A percentile compares a stretch with the other conserved stretches of the same genome.
phyloP scores from a whole-genome alignment of 495 filamentous ascomycete species.

The Lasiosphaeris hirsuta region DNA sequence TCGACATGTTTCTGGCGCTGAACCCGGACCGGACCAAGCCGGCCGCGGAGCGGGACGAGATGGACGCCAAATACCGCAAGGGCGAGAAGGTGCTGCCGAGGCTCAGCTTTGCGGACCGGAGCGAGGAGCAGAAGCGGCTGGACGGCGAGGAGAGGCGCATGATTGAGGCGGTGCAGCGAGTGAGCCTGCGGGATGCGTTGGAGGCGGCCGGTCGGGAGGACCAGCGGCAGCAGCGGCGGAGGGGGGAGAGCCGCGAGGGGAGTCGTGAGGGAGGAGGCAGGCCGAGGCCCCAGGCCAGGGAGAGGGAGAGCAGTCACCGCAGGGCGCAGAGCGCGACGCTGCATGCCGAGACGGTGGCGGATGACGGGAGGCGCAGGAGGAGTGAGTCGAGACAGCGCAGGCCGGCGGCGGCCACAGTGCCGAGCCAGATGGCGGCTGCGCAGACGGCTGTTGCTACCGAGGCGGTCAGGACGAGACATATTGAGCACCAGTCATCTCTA shows the following conservation, averaged over 20 bases:
- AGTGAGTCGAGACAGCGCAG: constrained; percentile 34
- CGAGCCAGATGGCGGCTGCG: constrained; percentile 11
- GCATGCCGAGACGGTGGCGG: constrained; percentile 22
- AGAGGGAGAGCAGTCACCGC: constrained; percentile 25
- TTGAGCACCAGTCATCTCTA: constrained; percentile 84
- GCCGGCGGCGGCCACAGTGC: background rate
- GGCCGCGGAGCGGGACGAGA: constrained; percentile 65
- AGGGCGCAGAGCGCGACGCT: constrained; percentile 29
- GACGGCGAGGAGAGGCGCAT: constrained; percentile 67
- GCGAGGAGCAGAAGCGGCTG: constrained; percentile 42
- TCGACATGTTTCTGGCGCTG: constrained; percentile 73
- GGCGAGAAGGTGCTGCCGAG: constrained; percentile 73
- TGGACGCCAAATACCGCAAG: constrained; percentile 65
- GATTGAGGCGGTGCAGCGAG: constrained; percentile 63
- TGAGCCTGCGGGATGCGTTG: constrained; percentile 65
- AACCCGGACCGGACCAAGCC: constrained; percentile 69
- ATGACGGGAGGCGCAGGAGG: constrained; percentile 35
- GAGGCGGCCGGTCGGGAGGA: constrained; percentile 8
- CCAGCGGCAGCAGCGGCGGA: background rate
- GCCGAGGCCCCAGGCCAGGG: constrained; percentile 14
- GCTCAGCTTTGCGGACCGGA: constrained; percentile 41
- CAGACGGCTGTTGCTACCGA: constrained; percentile 27
- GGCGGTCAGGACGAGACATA: constrained; percentile 43
- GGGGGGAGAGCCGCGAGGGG: constrained; percentile 30
- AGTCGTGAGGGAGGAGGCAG: constrained; percentile 9